phyloP scores from a whole-genome alignment of 306 rosid species.

The Citrullus colocynthis region DNA sequence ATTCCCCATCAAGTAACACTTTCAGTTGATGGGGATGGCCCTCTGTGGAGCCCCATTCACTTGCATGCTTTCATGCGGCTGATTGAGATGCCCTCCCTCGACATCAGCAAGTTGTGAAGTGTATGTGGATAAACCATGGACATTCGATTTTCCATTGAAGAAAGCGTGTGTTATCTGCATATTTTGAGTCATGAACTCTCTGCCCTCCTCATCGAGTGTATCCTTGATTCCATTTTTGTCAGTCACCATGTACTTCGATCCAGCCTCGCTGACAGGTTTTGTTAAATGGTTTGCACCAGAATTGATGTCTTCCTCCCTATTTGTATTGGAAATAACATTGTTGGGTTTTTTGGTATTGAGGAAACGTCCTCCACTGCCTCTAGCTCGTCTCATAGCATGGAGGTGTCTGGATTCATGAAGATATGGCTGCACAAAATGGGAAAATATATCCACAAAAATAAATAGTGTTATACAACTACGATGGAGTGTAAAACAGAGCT shows the following conservation, averaged over 20 bases:
- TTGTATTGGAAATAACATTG: constrained; percentile 9
- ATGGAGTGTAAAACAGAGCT: neutral
- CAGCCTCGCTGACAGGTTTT: constrained; percentile 8
- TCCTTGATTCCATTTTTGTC: constrained; percentile 19
- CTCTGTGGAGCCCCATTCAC: constrained; percentile 34
- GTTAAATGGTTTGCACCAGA: constrained; percentile 17
- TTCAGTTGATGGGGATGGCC: constrained; percentile 31
- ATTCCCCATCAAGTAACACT: constrained; percentile 12
- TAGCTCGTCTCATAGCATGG: constrained; percentile 83
- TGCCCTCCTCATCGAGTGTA: constrained; percentile 17
- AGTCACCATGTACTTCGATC: constrained; percentile 9
- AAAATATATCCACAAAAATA: neutral
- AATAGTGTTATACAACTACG: neutral
- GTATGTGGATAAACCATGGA: constrained; percentile 24
- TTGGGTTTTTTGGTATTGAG: constrained; percentile 58
- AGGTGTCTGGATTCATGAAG: constrained; percentile 82
- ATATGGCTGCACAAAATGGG: constrained; percentile 47
- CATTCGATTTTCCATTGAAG: constrained; percentile 17
- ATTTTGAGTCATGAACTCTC: constrained; percentile 10
- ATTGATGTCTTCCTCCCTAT: constrained; percentile 18
- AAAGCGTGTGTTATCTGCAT: constrained; percentile 17
- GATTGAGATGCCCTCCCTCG: constrained; percentile 30
- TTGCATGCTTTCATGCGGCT: constrained; percentile 29
- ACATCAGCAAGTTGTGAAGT: constrained; percentile 22
- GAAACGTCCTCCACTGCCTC: constrained; percentile 86